Percentiles rank a stretch among this genome's conserved stretches.
Evolutionary conservation across 345 rosid species (phyloP).

Genomic region (Gossypium arboreum): DNA sequence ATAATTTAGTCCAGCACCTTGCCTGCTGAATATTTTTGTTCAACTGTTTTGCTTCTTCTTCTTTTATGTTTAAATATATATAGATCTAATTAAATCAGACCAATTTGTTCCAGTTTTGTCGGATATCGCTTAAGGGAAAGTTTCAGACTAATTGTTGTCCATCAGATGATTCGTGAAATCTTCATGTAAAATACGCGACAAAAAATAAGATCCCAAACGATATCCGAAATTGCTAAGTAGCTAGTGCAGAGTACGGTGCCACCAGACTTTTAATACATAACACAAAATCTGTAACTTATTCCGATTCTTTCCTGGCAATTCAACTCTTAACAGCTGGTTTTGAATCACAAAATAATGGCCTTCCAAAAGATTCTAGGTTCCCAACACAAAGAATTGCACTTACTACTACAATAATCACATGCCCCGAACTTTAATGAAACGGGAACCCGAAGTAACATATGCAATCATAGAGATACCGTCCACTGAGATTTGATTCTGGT

Average conservation of each 20-base stretch:
- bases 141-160: too few relatives aligned
- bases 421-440: neutral
- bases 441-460: neutral
- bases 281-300: neutral
- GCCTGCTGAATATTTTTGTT: neutral
- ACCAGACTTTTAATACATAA: neutral
- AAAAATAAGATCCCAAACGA: neutral
- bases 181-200: neutral
- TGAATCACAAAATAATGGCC: neutral
- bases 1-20: neutral
- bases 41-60: neutral
- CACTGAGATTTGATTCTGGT: neutral
- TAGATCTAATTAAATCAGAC: too few relatives aligned
- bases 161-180: neutral
- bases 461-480: neutral
- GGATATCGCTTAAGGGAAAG: too few relatives aligned
- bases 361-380: neutral
- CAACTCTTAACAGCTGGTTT: neutral
- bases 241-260: neutral
- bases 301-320: neutral
- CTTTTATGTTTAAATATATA: neutral
- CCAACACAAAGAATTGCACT: neutral
- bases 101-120: too few relatives aligned
- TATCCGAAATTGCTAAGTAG: neutral
- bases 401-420: neutral